Evolutionary conservation across 345 rosid genomes (phyloP), one percentile per base, ranked within the genome.

Genomic region (Citrus maxima): DNA sequence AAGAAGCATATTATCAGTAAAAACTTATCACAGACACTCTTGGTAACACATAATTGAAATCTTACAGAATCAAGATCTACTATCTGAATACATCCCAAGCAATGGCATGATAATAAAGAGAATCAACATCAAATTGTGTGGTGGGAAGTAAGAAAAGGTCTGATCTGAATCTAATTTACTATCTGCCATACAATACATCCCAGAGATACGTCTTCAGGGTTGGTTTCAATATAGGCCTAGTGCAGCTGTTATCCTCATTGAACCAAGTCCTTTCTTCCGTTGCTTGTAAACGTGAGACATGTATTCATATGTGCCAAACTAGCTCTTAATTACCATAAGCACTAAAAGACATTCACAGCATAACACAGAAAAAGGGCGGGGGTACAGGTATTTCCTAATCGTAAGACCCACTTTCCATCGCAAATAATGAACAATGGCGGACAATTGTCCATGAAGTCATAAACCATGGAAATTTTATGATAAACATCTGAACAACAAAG

Each of bases 1-100:
- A 78, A 77, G 1, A 59, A 16, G 13, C 71, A 73, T 54, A 56
- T 75, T 21, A 51, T 71, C 37, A 72, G 75, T 76, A 25, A 69
- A 70, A 75, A 24, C 7, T n/a, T 21, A 65, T 79, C 70, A 68
- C 7, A 65, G 60, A 60, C 38, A 64, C 46, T 77, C 70, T 32
- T 34, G 49, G 35, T 25, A 46, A 74, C 56, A 49, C 4, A 51
- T 40, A n/a, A 22, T 32, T 42, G 16, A 28, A 22, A 27, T 21
- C 70, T 54, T 30, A 51, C 12, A 51, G 34, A 37, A n/a, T 63
- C 34, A 21, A 25, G 30, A 74, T 27, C 12, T 40, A 46, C 16
- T 46, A 46, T 46, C 16, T 46, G 51, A 46, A 0, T 3, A 13
- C 16, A 46, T 46, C 51, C 51, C 16, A 13, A 46, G 51, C 51